These are phyloP conservation scores for Trichoderma aggressivum DNA, from an alignment of 2,329 filamentous ascomycete species.

Conservation along the genomic window DNA sequence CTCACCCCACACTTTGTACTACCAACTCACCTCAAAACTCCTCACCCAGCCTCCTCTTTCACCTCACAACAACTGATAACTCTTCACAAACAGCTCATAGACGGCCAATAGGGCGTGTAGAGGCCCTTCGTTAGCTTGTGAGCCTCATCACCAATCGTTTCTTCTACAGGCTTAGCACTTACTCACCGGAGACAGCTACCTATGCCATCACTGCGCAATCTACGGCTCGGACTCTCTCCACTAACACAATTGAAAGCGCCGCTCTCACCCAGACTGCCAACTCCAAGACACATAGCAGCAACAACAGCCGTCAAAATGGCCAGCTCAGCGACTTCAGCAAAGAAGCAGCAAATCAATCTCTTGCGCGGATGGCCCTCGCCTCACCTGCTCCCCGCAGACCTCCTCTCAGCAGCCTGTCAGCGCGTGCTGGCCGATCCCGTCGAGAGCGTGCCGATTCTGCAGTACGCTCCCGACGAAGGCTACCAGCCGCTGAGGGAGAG, in stretches of 20 bases:
- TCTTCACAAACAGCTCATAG: not conserved
- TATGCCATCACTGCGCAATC: not conserved
- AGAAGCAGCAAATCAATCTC: constrained; percentile 54
- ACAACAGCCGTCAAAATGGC: not conserved
- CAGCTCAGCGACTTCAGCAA: not conserved
- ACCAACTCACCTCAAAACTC: not conserved
- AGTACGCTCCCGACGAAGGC: constrained; percentile 77
- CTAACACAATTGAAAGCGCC: not conserved
- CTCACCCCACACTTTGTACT: not conserved
- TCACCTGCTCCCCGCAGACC: constrained; percentile 60
- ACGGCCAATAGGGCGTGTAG: not conserved
- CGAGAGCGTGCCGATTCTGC: constrained; percentile 61
- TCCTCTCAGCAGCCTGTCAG: constrained; percentile 59
- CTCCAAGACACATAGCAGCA: not conserved
- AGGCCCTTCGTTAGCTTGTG: not conserved
- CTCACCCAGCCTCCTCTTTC: not conserved
- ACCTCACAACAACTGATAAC: not conserved
- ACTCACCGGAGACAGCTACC: not conserved
- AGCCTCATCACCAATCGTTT: not conserved
- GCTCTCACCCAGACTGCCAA: not conserved
- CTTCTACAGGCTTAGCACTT: not conserved
- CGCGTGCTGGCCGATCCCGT: constrained; percentile 58
- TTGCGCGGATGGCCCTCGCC: constrained; percentile 65
- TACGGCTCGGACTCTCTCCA: not conserved
- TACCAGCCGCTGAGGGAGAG: constrained; percentile 65